These are phyloP conservation scores for Fusarium papillatum DNA, from an alignment of 2,329 filamentous ascomycete genomes.

Conservation along the genomic window DNA sequence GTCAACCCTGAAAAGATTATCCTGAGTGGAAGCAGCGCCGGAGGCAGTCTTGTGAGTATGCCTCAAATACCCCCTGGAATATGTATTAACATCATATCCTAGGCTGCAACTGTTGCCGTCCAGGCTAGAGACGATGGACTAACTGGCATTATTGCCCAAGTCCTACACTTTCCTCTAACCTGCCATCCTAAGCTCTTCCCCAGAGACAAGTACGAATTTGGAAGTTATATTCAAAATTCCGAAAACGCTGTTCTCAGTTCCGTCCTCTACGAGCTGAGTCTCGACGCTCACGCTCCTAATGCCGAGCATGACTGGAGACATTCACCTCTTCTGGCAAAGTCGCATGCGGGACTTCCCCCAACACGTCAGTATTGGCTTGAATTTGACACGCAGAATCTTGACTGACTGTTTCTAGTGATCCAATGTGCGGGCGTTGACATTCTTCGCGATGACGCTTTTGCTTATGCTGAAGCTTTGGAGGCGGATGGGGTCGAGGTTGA, in stretches of 20 bases:
- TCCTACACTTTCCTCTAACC: constrained; percentile 31
- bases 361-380: constrained; percentile 21
- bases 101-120: constrained; percentile 37
- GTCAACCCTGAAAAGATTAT: constrained; percentile 37
- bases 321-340: constrained; percentile 37
- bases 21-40: constrained; percentile 37
- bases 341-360: constrained; percentile 27
- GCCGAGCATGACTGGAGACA: constrained; percentile 28
- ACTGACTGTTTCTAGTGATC: constrained; percentile 16
- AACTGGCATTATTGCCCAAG: constrained; percentile 38
- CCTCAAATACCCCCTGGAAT: rapidly evolving
- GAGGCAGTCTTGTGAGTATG: constrained; percentile 29
- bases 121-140: constrained; percentile 20
- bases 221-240: constrained; percentile 38
- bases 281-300: constrained; percentile 23
- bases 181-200: constrained; percentile 45
- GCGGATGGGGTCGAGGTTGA: constrained; percentile 28
- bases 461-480: constrained; percentile 34
- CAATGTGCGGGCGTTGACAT: constrained; percentile 37
- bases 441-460: constrained; percentile 37
- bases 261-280: constrained; percentile 17
- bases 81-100: neutral
- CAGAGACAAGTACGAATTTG: constrained; percentile 36
- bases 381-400: no score
- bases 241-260: constrained; percentile 20